Conservation (phyloP, 768 basidiomycete genomes). For the Lactarius sanguifluus region DNA sequence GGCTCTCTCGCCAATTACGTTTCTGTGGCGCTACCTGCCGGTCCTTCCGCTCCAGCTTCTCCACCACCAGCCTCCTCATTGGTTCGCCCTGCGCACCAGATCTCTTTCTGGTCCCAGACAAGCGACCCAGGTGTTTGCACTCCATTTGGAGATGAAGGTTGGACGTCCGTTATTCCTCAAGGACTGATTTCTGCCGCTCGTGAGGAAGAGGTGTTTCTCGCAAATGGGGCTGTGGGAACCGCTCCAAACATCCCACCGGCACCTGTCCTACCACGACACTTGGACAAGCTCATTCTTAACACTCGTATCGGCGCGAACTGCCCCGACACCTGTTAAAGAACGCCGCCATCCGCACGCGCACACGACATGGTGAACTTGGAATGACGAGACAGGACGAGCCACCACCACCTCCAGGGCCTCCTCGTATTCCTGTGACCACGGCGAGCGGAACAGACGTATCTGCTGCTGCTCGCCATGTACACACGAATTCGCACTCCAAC, state of each 20-base stretch:
- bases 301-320: constrained; percentile 36
- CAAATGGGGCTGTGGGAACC: constrained; percentile 40
- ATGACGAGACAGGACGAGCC: constrained; percentile 28
- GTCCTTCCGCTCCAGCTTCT: constrained; percentile 36
- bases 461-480: constrained; percentile 23
- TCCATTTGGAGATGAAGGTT: constrained; percentile 43
- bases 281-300: constrained; percentile 94
- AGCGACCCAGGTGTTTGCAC: constrained; percentile 21
- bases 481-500: constrained; percentile 13
- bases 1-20: constrained; percentile 95
- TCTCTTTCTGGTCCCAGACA: constrained; percentile 47
- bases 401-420: constrained; percentile 20
- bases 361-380: constrained; percentile 23
- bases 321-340: constrained; percentile 17
- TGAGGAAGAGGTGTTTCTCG: constrained; percentile 79
- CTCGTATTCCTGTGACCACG: constrained; percentile 36
- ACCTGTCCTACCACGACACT: constrained; percentile 81
- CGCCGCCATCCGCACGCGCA: constrained; percentile 28
- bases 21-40: constrained; percentile 50
- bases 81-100: constrained; percentile 31
- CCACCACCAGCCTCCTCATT: constrained; percentile 36
- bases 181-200: constrained; percentile 77
- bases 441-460: constrained; percentile 37
- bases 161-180: constrained; percentile 79
- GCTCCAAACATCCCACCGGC: constrained; percentile 85